Base-by-base conservation (phyloP, 2,329 filamentous ascomycete genomes). In the Thyridium curvatum region DNA sequence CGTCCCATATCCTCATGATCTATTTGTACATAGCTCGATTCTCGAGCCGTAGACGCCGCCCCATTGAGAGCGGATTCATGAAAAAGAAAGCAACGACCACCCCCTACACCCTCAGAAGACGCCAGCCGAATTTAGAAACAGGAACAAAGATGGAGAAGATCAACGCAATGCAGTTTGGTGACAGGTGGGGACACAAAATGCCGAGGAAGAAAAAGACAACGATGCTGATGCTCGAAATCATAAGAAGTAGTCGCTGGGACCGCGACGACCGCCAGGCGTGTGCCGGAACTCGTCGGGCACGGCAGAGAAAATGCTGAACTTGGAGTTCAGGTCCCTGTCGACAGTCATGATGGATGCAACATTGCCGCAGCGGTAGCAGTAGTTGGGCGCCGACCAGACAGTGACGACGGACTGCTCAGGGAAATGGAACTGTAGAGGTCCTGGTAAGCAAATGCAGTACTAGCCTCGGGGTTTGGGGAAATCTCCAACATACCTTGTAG, bases 341-440 rank as follows among this genome's bases (percentile, higher is more conserved):
- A 96, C 81, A 38, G 89, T 89, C 82, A 95, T 95, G 58, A 96
- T 94, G 57, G 90, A 96, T 8, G 93, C 93, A 58, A 97, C 80
- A 55, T 98, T 98, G 30, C 93, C 93, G 61, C 93, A 98, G 39
- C 90, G 77, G 61, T 95, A 95, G 60, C 87, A 94, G 63, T 93
- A 93, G 59, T 94, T 98, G 4, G 93, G 93, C 4, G 93, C 93
- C 43, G 89, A 96, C 93, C 93, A 98, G 16, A 98, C 93, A 1
- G 93, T 98, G 14, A 95, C 90, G 32, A 96, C 90, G 12, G 94
- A 94, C 65, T 93, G 91, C 60, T 95, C 86, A 39, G 84, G 76
- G 65, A 97, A 97, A 59, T 97, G 91, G 60, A 94, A 97, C 78
- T 87, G 41, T 28, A 37, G 7, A 26, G 6, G 6, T 10, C 12